Evolutionary conservation across 495 filamentous ascomycete species (phyloP), one percentile per base, ranked within the genome.

Genomic region (Neurospora sp.): DNA sequence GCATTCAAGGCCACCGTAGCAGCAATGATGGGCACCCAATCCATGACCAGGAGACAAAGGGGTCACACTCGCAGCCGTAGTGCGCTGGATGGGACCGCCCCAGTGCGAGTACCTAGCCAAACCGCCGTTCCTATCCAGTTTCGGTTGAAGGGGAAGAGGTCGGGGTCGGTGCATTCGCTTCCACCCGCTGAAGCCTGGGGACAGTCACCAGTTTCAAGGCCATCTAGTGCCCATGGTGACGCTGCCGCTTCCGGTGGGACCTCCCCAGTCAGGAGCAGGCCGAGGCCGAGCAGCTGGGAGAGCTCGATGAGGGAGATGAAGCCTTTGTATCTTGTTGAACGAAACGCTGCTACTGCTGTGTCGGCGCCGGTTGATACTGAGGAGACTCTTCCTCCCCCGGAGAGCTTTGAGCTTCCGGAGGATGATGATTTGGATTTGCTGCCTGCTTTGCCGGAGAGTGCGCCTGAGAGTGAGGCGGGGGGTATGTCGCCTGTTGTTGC

Each of bases 71-170:
- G 84, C 69, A 81, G 81, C 48, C 81, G 81, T 38, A 83, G 80
- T 75, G 73, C 75, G 9, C 54, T 78, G 21, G 84, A 85, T 1
- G 54, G 54, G 1, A 71, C 82, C 82, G 0, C 86, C 86, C 42
- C 84, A 75, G 45, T 76, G 15, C 34, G 54, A 66, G 28, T 83
- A 0, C 86, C 86, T 34, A 87, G 85, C 70, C 84, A 86, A 39
- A 88, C 86, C 39, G 84, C 87, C 9, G 82, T 88, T 24, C 86
- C 86, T 21, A 77, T 87, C 38, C 78, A 83, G 71, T 86, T 89
- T 54, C 80, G 82, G 7, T 76, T 86, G 24, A 83, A 82, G 17
- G 81, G 84, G 31, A 81, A 80, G 70, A 39, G 48, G 17, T 85
- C 83, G 71, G 81, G 77, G 4, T 84, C 24, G 82, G 87, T 0